Evolutionary conservation across 495 filamentous ascomycete genomes (phyloP), one percentile per base, ranked within the genome.

Genomic region (Xylaria flabelliformis): DNA sequence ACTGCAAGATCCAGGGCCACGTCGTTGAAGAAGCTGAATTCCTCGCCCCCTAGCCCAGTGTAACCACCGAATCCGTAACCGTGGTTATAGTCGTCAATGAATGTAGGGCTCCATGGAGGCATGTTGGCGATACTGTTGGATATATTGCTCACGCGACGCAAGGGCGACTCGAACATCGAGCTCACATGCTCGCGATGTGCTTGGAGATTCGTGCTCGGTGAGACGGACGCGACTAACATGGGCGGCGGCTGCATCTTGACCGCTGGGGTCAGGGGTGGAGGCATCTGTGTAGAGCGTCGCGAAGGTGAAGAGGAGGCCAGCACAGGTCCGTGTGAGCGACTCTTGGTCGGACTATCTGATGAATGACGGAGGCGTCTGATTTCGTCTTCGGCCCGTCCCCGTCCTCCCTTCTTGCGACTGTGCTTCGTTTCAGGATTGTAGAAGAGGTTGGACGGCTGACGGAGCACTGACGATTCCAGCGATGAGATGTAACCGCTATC

Each of bases 401-500:
- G 89, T 82, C 96, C 96, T 66, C 93, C 90, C 82, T 95, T 97
- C 67, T 94, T 89, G 62, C 90, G 89, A 41, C 90, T 92, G 19
- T 91, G 91, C 56, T 93, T 92, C 41, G 91, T 86, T 72, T 94
- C 94, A 2, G 93, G 93, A 10, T 90, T 91, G 68, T 91, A 82
- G 3, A 93, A 85, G 69, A 89, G 84, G 44, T 83, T 88, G 67
- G 82, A 82, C 65, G 89, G 89, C 36, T 91, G 90, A 42, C 95
- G 88, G 74, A 93, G 85, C n/a, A 86, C 93, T 0, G 96, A 98
- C 1, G 96, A 98, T 56, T 98, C 96, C n/a, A 99, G 83, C 0
- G 95, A 98, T 1, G 96, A 99, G 76, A 97, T 97, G 80, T 98
- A 99, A 13, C 96, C 96, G 79, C 95, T 97, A 76, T 99, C 96